Base-by-base conservation (phyloP, 345 rosid genomes). In the Clausena lansium region DNA sequence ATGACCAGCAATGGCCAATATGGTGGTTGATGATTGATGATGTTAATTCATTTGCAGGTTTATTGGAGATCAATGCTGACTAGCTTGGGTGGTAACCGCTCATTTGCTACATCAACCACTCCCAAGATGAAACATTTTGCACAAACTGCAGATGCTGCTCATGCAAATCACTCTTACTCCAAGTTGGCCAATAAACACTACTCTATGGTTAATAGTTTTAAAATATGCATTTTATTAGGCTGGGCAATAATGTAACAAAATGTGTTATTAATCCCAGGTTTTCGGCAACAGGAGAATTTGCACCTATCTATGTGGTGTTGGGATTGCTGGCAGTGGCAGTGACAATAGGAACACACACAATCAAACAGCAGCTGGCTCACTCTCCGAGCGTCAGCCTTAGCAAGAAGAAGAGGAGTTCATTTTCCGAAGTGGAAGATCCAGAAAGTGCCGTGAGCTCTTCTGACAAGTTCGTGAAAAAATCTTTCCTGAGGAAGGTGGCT, bases 401-500 rank as follows among this genome's bases (percentile, higher is more conserved):
- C 72, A 91, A 91, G 85, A 86, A 84, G 47, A 85, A 83, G 73
- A 89, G 95, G 85, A 86, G 61, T 0, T 81, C 83, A 5, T 41
- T 91, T 4, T 75, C 83, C 0, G 90, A 91, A 72, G 84, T 85
- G 4, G 90, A 89, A 45, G 71, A 81, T 32, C 93, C 93, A 8
- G 86, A 89, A 8, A 33, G 58, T 2, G 82, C 79, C 61, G 72
- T 80, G 33, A 64, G 74, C 13, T 79, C 83, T 0, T 83, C 81
- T 6, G 72, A 84, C 15, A 85, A 84, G 39, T 89, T 83, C 35
- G 54, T 83, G 79, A 82, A 80, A 75, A 86, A 88, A 60, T 85
- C 93, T 38, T 85, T 90, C 84, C 79, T 86, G 19, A 67, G 91
- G 28, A 87, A 86, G 78, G 79, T 91, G 13, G 90, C 84, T 55